These are phyloP conservation scores for Fusarium sp. DNA, from an alignment of 2,329 filamentous ascomycete species.

Conservation along the genomic window DNA sequence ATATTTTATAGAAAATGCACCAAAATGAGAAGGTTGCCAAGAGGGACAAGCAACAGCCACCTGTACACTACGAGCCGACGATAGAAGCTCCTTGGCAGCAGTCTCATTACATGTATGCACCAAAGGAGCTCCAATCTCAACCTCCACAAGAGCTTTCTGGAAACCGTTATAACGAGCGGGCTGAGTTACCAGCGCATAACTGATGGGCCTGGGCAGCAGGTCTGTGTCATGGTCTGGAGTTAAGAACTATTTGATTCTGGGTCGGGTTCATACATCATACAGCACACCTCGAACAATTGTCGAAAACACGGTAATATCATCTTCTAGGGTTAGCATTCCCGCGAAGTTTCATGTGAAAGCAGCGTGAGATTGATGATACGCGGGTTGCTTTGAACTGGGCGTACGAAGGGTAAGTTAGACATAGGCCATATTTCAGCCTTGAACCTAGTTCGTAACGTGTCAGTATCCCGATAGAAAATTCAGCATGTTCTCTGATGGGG, in stretches of 20 bases:
- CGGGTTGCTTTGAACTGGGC: background rate
- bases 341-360: too few species aligned
- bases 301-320: background rate
- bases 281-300: background rate
- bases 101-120: background rate
- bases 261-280: background rate
- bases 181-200: conserved; percentile 25
- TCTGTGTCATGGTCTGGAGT: background rate
- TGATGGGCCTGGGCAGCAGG: background rate
- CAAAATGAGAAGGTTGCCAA: conserved; percentile 7
- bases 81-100: conserved; percentile 12
- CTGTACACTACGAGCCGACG: background rate
- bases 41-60: background rate
- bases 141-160: conserved; percentile 22
- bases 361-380: background rate
- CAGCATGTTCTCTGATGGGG: background rate
- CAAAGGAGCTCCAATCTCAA: background rate
- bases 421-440: background rate
- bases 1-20: conserved; percentile 28
- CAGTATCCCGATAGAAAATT: background rate
- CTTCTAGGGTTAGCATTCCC: background rate
- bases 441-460: background rate
- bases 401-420: background rate
- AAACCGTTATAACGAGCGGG: conserved; percentile 3
- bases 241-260: background rate